Percentiles rank a stretch among this genome's conserved stretches.
These are phyloP conservation scores for Lippia alba DNA, from an alignment of 305 asterid species.

Conservation along the genomic window DNA sequence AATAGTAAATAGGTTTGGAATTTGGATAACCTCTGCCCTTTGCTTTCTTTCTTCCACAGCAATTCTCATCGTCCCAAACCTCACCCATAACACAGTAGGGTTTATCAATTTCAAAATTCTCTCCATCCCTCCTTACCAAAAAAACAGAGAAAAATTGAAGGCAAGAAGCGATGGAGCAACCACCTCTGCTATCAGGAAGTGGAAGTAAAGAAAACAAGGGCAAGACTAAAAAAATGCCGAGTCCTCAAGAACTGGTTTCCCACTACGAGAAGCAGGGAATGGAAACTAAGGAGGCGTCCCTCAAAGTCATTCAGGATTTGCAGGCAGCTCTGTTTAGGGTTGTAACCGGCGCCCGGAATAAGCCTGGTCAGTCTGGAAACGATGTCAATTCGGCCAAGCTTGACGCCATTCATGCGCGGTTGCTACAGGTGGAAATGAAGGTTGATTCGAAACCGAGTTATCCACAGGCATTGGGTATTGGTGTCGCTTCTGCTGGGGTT, in stretches of 20 bases:
- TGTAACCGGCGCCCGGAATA: conserved; percentile 38
- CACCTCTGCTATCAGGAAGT: not conserved
- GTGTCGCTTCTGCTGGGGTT: conserved; percentile 70
- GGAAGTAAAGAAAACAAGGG: conserved; percentile 28
- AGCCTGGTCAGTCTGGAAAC: conserved; percentile 32
- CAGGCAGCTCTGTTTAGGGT: conserved; percentile 72
- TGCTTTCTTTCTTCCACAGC: too few relatives aligned
- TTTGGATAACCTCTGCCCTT: too few relatives aligned
- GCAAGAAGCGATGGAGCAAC: conserved; percentile 38
- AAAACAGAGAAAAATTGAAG: not conserved
- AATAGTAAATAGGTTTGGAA: too few relatives aligned
- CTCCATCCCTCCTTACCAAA: not conserved
- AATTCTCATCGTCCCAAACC: too few relatives aligned
- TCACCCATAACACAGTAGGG: conserved; percentile 21
- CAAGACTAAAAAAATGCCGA: conserved; percentile 52
- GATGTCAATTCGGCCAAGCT: conserved; percentile 60
- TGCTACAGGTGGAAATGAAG: conserved; percentile 68
- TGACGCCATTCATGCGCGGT: conserved; percentile 67
- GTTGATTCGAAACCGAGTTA: conserved; percentile 81
- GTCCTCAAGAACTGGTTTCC: conserved; percentile 66
- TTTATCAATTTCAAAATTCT: conserved; percentile 12
- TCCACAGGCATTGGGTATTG: conserved; percentile 69
- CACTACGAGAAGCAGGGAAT: conserved; percentile 84
- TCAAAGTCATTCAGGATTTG: conserved; percentile 81
- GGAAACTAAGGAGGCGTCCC: conserved; percentile 74